Evolutionary conservation across 164 flowering plant genomes (phyloP), one percentile per base, ranked within the genome.

Genomic region (Aristolochia fimbriata): DNA sequence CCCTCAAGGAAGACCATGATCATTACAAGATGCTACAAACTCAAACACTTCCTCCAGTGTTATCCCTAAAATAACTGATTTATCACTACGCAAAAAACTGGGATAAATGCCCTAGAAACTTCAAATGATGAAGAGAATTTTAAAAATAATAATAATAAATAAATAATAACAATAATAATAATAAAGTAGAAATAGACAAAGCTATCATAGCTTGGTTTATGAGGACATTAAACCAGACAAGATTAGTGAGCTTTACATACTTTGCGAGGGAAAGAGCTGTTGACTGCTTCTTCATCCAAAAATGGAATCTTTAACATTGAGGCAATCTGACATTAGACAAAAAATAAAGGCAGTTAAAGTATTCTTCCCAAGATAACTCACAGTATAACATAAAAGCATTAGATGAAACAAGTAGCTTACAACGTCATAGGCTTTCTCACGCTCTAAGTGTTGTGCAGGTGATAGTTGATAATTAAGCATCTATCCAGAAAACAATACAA

Each of bases 271-370:
- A 68, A 79, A 50, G 87, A 76, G 65, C 70, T 83, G 66, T 79
- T 79, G 30, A 78, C 78, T 71, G 74, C 77, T 69, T 91, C 95
- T 65, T 88, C 97, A 78, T 85, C 91, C 58, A 94, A 65, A 65
- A 83, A 86, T 7, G 95, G 97, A 46, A 94, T 88, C 78, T 86
- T 86, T 75, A 94, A 55, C 59, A 83, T 62, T 13, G 97, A 88
- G n/a, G 97, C 95, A 65, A 91, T 81, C 99, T 94, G 78, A 60
- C 23, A 66, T 37, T 63, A 47, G 17, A 58, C n/a, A 23, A 24
- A 56, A 56, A 30, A 14, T 30, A 56, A 61, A 64, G 66, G 41
- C 60, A 9, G 60, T 21, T 45, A 61, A 49, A 37, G 31, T 6
- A 53, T 15, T 19, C 43, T 20, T 24, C 22, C 43, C 30, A 2